Base-by-base conservation (phyloP, 805 yeast genomes). In the Lachancea dasiensis region DNA sequence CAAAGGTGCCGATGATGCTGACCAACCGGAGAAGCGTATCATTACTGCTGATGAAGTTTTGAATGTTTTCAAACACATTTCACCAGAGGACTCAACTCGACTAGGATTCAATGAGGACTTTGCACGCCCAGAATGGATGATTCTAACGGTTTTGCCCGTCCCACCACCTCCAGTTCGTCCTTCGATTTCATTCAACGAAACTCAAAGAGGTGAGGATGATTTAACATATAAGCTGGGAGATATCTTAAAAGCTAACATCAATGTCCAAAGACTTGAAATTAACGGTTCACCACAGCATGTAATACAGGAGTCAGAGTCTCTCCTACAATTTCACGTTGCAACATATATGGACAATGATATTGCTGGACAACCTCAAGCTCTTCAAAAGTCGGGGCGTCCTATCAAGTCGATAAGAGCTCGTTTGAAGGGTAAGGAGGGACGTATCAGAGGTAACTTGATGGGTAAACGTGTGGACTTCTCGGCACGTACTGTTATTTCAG, bases 91-190 rank as follows among this genome's bases (percentile, higher is more conserved):
- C 59, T 79, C 95, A 45, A 69, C 63, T 31, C 78, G 75, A 49
- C 61, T 92, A 44, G 99, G 99, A 4, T 81, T 92, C 65, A 86
- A 84, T 57, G 94, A 87, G 59, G 97, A 92, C 58, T 92, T 86
- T 55, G 92, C 99, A 2, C 81, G 98, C 53, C 99, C 99, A 2
- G 99, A 92, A 66, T 92, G 98, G 99, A 77, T 92, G 79, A 73
- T 92, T 44, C 76, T 92, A 49, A 87, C 97, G 2, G 97, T 92
- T n/a, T 70, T 92, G 54, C 98, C 99, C 1, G 98, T 92, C 14
- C 99, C 99, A 30, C 99, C 99, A 36, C 99, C 99, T 45, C 97
- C 97, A 24, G 99, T 92, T 23, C 81, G 99, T 63, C 99, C 99
- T 8, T 85, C 95, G 17, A 92, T 92, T 67, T 96, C 98, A 2